These are phyloP conservation scores for Syzygium aromaticum DNA, from an alignment of 345 rosid genomes.

Conservation along the genomic window DNA sequence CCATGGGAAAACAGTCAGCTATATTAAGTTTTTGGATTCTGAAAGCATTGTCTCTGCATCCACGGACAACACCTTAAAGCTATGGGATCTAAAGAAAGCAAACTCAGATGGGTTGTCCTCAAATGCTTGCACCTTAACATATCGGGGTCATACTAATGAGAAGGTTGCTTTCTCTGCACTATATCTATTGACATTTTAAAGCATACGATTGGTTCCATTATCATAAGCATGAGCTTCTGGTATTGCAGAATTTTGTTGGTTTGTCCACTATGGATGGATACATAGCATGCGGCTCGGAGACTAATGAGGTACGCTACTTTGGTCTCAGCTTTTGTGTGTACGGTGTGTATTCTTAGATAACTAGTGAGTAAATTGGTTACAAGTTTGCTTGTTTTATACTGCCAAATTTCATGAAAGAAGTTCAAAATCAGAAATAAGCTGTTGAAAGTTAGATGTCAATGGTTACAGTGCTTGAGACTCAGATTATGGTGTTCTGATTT, in stretches of 20 bases:
- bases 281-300: constrained; percentile 91
- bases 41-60: constrained; percentile 87
- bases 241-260: constrained; percentile 81
- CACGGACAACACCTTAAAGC: constrained; percentile 81
- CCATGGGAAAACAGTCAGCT: constrained; percentile 85
- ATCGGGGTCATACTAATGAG: constrained; percentile 76
- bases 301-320: constrained; percentile 64
- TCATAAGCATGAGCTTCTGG: background rate
- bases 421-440: background rate
- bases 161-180: constrained; percentile 39
- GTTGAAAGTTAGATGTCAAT: background rate
- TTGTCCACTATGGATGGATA: constrained; percentile 79
- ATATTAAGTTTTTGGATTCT: constrained; percentile 74
- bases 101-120: constrained; percentile 36
- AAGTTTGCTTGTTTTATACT: background rate
- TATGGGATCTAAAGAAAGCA: constrained; percentile 71
- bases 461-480: background rate
- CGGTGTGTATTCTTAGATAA: background rate
- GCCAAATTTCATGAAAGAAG: background rate
- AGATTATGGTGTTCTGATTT: background rate
- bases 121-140: constrained; percentile 54
- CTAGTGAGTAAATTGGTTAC: background rate
- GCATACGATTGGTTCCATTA: background rate
- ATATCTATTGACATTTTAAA: background rate
- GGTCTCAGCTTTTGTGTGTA: background rate